Percentiles rank a stretch among this genome's conserved stretches.
Evolutionary conservation across 2,329 filamentous ascomycete species (phyloP).

Genomic region (Fusarium keratoplasticum): DNA sequence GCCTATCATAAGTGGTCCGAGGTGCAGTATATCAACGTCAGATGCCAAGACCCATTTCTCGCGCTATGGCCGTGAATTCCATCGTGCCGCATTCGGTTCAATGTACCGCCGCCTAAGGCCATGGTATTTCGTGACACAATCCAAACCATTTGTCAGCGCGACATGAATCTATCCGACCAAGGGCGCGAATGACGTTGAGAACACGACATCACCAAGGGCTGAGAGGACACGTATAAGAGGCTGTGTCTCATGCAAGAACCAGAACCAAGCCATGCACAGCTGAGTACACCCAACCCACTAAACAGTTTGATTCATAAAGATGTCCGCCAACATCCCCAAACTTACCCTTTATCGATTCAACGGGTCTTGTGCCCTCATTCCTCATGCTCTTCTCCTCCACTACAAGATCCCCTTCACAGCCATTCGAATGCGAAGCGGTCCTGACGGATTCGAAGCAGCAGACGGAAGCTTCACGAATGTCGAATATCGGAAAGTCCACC

Average conservation of each 20-base stretch:
- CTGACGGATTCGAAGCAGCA: slow-evolving; percentile 36
- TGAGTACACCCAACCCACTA: neutral
- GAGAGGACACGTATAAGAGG: neutral
- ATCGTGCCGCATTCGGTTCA: neutral
- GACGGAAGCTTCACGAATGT: slow-evolving; percentile 48
- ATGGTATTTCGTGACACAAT: neutral
- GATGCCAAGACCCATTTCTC: neutral
- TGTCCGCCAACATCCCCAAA: slow-evolving; percentile 21
- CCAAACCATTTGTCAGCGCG: neutral
- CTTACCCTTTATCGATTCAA: slow-evolving; percentile 46
- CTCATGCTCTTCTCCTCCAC: slow-evolving; percentile 47
- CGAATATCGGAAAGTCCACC: slow-evolving; percentile 47
- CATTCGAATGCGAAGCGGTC: slow-evolving; percentile 33
- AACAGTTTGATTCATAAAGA: rapidly evolving
- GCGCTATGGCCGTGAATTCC: neutral
- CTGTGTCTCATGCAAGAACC: neutral
- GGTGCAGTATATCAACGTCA: neutral
- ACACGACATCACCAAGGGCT: neutral
- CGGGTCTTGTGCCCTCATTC: slow-evolving; percentile 46
- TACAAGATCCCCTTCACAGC: slow-evolving; percentile 41
- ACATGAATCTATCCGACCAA: neutral
- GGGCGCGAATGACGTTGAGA: neutral
- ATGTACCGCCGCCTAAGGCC: neutral
- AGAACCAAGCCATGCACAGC: neutral
- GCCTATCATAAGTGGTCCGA: no score